Conservation (phyloP, 805 yeast genomes). For the Kockiozyma suomiensis region DNA sequence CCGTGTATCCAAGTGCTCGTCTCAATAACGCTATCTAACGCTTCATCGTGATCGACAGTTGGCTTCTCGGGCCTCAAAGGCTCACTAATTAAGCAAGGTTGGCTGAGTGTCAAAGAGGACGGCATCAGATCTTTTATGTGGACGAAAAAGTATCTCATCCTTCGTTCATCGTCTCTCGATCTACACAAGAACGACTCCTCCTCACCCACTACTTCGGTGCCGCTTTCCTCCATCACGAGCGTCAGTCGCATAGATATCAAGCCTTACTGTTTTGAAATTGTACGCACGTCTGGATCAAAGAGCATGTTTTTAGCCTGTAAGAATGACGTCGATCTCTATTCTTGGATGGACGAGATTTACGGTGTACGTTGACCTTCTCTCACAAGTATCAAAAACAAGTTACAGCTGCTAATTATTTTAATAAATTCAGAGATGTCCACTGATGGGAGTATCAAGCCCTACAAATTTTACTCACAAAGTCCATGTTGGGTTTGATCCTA, state of each 20-base stretch:
- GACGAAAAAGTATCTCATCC: slow-evolving; percentile 83
- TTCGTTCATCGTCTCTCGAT: slow-evolving; percentile 72
- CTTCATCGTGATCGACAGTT: background rate
- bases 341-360: slow-evolving; percentile 87
- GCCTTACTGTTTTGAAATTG: slow-evolving; percentile 80
- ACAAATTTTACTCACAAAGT: slow-evolving; percentile 94
- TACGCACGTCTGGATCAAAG: slow-evolving; percentile 44
- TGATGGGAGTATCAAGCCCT: slow-evolving; percentile 76
- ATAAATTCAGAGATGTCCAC: slow-evolving; percentile 45
- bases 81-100: slow-evolving; percentile 53
- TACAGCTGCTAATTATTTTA: too few species aligned
- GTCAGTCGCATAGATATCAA: slow-evolving; percentile 70
- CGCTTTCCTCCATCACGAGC: slow-evolving; percentile 60
- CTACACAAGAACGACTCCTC: slow-evolving; percentile 56
- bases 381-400: too few species aligned
- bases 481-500: slow-evolving; percentile 87
- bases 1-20: background rate
- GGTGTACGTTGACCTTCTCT: slow-evolving; percentile 37
- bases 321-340: slow-evolving; percentile 74
- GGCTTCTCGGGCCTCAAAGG: slow-evolving; percentile 15
- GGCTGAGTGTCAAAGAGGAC: slow-evolving; percentile 92
- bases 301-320: slow-evolving; percentile 76
- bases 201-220: slow-evolving; percentile 37
- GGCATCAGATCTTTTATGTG: slow-evolving; percentile 87
- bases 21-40: background rate